Base-by-base conservation (phyloP, 345 rosid genomes). In the Populus pruinosa region DNA sequence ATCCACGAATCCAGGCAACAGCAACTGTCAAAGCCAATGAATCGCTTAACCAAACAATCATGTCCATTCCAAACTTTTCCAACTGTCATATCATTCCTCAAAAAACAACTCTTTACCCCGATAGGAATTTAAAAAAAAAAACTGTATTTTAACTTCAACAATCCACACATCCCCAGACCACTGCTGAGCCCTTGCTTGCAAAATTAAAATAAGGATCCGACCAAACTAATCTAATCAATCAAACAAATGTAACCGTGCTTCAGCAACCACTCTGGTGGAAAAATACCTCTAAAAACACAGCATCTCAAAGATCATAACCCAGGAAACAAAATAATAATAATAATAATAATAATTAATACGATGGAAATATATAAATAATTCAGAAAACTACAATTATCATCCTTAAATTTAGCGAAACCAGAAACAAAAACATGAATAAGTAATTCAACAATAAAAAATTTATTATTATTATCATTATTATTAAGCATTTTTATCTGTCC, bases 241-340 rank as follows among this genome's bases (percentile, higher is more conserved):
- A 72, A 18, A 29, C 65, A 50, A 50, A 35, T 55, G 43, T 55
- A 56, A 78, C 36, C 53, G 82, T 75, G 86, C 85, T 83, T 82
- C 87, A 87, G 79, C 89, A 83, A 89, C 86, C 86, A 88, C 78
- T 71, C 85, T 83, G 86, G 84, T 82, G 49, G 87, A 85, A 74
- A 85, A 67, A 78, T 62, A 79, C 76, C 87, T 78, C 91, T 87
- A 83, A 79, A 78, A 71, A 81, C 79, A 89, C 72, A 61, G 82
- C 83, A 88, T 88, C 86, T 87, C 88, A 86, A 83, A 77, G 67
- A 73, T 71, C 83, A 82, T 55, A 70, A 78, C 78, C 81, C 83
- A 82, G 84, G 87, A 79, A 75, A 64, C 85, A 71, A 63, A 74
- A 78, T 71, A 63, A 74, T 77, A 87, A 68, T 33, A 63, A 74